phyloP scores from a whole-genome alignment of 1,284 basidiomycete genomes.

The Trichosporon sp. region DNA sequence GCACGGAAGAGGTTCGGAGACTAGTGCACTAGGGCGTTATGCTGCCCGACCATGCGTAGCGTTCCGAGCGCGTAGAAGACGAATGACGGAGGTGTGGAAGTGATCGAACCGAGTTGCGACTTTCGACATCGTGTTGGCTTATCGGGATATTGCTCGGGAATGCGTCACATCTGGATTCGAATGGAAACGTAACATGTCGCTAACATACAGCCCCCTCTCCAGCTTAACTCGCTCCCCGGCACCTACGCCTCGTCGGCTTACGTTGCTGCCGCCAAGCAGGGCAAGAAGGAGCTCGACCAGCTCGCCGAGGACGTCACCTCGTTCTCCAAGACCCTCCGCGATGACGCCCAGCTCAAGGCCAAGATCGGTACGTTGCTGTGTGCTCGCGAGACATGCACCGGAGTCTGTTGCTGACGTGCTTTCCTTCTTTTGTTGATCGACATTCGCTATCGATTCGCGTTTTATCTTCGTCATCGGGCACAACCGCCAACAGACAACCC shows the following conservation, averaged over 20 bases:
- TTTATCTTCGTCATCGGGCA: neutral
- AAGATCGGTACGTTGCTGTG: conserved; percentile 63
- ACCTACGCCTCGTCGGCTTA: conserved; percentile 97
- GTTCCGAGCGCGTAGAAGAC: neutral
- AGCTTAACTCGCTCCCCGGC: conserved; percentile 59
- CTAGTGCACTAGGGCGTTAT: neutral
- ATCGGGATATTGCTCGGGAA: conserved; percentile 9
- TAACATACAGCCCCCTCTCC: conserved; percentile 53
- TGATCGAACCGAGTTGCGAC: neutral
- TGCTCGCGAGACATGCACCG: too few relatives aligned
- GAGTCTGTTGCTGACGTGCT: neutral
- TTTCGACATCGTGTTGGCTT: neutral
- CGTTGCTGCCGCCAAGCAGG: conserved; percentile 85
- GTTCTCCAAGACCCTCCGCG: conserved; percentile 60
- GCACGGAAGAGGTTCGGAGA: neutral
- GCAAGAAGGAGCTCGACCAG: conserved; percentile 63
- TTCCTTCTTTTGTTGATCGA: neutral
- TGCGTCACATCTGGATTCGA: neutral
- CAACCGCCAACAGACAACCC: conserved; percentile 65
- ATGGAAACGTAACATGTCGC: neutral
- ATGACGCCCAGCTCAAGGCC: conserved; percentile 38
- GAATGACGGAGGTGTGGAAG: neutral
- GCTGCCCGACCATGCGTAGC: neutral
- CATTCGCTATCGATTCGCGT: conserved; percentile 1
- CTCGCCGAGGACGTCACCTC: conserved; percentile 80